Conservation (phyloP, 345 rosid species). For the Orychophragmus violaceus region DNA sequence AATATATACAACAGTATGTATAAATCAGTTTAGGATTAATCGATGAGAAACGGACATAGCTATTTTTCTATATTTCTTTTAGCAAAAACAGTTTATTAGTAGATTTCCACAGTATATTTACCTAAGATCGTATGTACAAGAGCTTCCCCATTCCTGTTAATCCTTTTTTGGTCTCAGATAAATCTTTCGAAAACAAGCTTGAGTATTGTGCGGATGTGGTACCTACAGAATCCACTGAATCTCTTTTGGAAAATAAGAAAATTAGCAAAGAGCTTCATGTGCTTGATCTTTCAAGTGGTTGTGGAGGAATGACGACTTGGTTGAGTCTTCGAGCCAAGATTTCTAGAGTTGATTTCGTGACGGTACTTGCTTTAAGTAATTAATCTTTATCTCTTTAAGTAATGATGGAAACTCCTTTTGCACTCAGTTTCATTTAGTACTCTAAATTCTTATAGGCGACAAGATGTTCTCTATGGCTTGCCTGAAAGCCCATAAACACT, state of each 20-base stretch:
- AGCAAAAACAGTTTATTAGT: too few relatives aligned
- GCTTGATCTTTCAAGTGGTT: constrained; percentile 86
- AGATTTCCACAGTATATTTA: constrained; percentile 11
- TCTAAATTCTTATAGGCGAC: constrained; percentile 22
- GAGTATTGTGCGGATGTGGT: constrained; percentile 18
- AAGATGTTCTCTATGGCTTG: too few relatives aligned
- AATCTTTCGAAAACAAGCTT: constrained; percentile 26
- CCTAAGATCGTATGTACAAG: constrained; percentile 8
- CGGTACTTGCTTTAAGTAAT: constrained; percentile 50
- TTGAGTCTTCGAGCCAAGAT: constrained; percentile 81
- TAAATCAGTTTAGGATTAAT: too few relatives aligned
- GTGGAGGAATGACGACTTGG: constrained; percentile 99
- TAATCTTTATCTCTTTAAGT: constrained; percentile 9
- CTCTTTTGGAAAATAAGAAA: constrained; percentile 20
- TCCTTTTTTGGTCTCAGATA: constrained; percentile 33
- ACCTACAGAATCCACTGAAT: constrained; percentile 21
- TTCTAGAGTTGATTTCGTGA: constrained; percentile 56
- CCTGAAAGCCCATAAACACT: too few relatives aligned
- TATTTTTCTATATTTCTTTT: too few relatives aligned
- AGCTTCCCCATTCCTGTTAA: constrained; percentile 5
- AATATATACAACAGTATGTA: too few relatives aligned
- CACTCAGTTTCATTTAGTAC: constrained; percentile 1
- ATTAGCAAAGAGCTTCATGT: constrained; percentile 42
- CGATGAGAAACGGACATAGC: too few relatives aligned
- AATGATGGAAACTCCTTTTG: constrained; percentile 8